A percentile compares a stretch with the other conserved stretches of the same genome.
These are phyloP conservation scores for Sporothrix protearum DNA, from an alignment of 2,329 filamentous ascomycete genomes.

Conservation along the genomic window DNA sequence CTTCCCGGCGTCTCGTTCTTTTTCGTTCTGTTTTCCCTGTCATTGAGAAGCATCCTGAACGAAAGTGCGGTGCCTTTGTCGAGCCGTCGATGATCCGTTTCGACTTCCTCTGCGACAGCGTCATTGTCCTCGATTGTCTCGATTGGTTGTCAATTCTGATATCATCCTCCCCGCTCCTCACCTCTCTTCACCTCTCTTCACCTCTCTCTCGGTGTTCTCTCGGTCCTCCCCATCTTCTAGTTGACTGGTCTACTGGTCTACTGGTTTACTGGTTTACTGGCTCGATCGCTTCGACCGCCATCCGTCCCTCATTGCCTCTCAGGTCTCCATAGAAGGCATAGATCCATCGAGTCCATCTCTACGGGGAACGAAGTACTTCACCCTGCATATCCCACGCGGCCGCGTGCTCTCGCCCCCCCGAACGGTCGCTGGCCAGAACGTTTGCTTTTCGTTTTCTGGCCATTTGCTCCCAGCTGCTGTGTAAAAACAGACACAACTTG, in stretches of 20 bases:
- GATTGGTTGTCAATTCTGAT: not conserved
- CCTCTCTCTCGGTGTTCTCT: not conserved
- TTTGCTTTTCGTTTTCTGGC: not conserved
- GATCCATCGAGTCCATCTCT: not conserved
- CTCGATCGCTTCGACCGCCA: not conserved
- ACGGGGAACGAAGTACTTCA: not conserved
- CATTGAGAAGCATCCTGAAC: not conserved
- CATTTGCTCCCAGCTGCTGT: not conserved
- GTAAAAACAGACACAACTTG: slow-evolving; percentile 13
- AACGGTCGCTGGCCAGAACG: slow-evolving; percentile 2
- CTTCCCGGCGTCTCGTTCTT: slow-evolving; percentile 6
- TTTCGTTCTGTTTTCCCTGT: not conserved
- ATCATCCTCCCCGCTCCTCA: not conserved
- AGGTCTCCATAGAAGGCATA: not conserved
- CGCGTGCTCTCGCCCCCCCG: slow-evolving; percentile 1
- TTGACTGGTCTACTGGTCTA: not conserved
- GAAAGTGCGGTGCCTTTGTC: not conserved
- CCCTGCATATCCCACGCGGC: slow-evolving; percentile 15
- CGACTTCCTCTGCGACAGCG: not conserved
- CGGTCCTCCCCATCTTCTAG: not conserved
- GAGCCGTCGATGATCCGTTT: not conserved
- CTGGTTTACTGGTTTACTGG: not conserved
- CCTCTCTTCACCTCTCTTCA: not conserved
- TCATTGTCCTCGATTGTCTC: not conserved
- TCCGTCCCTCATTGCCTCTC: not conserved